Evolutionary conservation across 371 early-diverging fungal species (phyloP).

Genomic region (Rhizopus stolonifer): DNA sequence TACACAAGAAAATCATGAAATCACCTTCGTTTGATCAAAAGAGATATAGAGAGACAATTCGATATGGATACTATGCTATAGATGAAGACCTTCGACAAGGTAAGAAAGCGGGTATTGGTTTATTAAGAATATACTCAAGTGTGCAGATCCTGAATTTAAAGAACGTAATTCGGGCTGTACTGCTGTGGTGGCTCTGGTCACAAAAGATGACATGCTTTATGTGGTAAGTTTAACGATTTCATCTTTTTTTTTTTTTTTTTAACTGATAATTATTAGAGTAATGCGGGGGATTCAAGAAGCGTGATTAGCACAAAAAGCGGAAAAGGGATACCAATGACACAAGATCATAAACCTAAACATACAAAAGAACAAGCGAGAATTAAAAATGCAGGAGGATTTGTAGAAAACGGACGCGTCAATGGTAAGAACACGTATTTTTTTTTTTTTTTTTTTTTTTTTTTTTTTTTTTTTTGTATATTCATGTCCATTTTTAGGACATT

Average conservation of each 20-base stretch:
- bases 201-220: constrained; percentile 24
- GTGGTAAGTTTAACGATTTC: too few relatives aligned
- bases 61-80: constrained; percentile 73
- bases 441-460: too few relatives aligned
- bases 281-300: constrained; percentile 93
- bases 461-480: too few relatives aligned
- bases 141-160: constrained; percentile 62
- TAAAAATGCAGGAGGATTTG: constrained; percentile 84
- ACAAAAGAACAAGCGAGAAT: constrained; percentile 77
- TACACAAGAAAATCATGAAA: constrained; percentile 67
- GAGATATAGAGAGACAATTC: constrained; percentile 73
- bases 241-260: too few relatives aligned
- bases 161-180: constrained; percentile 89
- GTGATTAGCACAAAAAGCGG: constrained; percentile 74
- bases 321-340: constrained; percentile 67
- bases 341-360: constrained; percentile 90
- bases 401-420: constrained; percentile 93
- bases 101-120: too few relatives aligned
- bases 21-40: constrained; percentile 59
- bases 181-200: constrained; percentile 64
- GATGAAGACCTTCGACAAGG: constrained; percentile 62
- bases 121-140: too few relatives aligned
- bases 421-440: too few relatives aligned
- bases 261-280: constrained; percentile 48
- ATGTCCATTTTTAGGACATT: too few relatives aligned